phyloP scores from a whole-genome alignment of 805 yeast species.

The Kurtzmaniella fragi region DNA sequence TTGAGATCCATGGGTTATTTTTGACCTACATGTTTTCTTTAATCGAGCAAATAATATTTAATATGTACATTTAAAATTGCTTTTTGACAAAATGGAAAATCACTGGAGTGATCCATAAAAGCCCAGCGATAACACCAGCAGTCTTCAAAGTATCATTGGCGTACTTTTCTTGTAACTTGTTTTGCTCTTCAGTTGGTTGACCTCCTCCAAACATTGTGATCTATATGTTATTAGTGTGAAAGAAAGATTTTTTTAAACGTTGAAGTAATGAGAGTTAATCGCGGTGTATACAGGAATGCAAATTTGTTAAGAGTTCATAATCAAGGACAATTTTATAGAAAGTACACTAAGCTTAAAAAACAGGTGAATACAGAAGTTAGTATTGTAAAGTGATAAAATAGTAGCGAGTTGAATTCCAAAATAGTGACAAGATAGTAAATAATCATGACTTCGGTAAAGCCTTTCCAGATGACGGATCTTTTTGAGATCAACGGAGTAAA shows the following conservation, averaged over 20 bases:
- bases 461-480: conserved; percentile 83
- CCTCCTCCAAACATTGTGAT: conserved; percentile 41
- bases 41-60: neutral
- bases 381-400: no score
- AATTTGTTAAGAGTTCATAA: no score
- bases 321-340: no score
- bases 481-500: conserved; percentile 71
- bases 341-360: no score
- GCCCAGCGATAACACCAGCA: conserved; percentile 61
- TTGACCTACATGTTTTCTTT: neutral
- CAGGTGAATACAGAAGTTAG: no score
- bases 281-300: no score
- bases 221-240: neutral
- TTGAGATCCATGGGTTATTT: no score
- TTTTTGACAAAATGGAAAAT: conserved; percentile 49
- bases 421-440: neutral
- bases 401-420: no score
- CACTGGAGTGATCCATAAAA: conserved; percentile 57
- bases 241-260: no score
- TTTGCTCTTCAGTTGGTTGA: conserved; percentile 56
- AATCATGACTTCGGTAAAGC: conserved; percentile 79
- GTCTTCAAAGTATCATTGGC: conserved; percentile 54
- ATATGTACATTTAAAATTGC: conserved; percentile 27
- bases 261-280: no score
- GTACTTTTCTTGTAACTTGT: conserved; percentile 58